Evolutionary conservation across 441 rosid species (phyloP), one percentile per base, ranked within the genome.

Genomic region (Raphanus hybrid): DNA sequence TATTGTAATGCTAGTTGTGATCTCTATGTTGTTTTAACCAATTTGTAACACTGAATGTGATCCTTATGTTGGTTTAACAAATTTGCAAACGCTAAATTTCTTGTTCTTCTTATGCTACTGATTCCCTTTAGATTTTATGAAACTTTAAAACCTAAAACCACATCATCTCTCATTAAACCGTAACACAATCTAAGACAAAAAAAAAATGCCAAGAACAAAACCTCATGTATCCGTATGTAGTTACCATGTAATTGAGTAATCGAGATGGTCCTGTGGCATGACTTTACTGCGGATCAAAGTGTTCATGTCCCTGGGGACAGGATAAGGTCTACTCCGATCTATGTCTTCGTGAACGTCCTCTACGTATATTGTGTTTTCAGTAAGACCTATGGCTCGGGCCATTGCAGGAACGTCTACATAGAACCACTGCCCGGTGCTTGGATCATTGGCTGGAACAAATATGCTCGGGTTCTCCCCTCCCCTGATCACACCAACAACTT

Each of bases 241-340:
- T 50, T 81, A 95, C 99, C 98, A 91, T 79, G 98, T 93, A 73
- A 95, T 75, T 27, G 86, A 82, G 77, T 95, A 95, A 75, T 95
- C 89, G 16, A 93, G 90, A 85, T 95, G 99, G 84, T 93, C 97
- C 48, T 89, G 96, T 14, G 99, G 99, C 99, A 91, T 95, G 61
- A 95, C 97, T 76, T 97, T 92, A 86, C 92, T 91, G 67, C 83
- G 86, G 66, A 92, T 88, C 87, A 95, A 87, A 54, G 90, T 80
- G 67, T 86, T 90, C 35, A 86, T 82, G 80, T 91, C 99, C 82
- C 91, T 93, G 1, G 96, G 93, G 72, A 95, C 78, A 77, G 98
- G 99, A 75, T 92, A 95, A 2, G 92, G 99, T 66, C 85, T 82
- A 64, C 97, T 87, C 10, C 88, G 85, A 72, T 87, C 87, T 64